Conservation (phyloP, 345 rosid species). For the Hypericum perforatum region DNA sequence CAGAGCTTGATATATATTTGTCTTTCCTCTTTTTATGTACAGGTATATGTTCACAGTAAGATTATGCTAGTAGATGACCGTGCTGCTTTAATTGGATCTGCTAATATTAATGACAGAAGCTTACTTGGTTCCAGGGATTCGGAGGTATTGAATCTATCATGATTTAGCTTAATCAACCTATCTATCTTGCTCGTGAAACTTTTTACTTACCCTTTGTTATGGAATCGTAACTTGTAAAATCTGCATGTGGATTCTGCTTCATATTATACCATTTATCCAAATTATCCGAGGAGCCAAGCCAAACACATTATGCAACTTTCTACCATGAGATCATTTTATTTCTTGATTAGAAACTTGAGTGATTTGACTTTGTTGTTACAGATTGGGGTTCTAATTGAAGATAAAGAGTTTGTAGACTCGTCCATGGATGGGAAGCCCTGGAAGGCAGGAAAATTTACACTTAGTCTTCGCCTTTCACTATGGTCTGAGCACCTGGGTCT, state of each 20-base stretch:
- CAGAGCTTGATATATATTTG: neutral
- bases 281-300: too few species aligned
- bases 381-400: conserved; percentile 88
- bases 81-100: conserved; percentile 70
- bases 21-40: conserved; percentile 16
- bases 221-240: too few species aligned
- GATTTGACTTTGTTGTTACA: conserved; percentile 19
- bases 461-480: conserved; percentile 78
- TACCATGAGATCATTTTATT: too few species aligned
- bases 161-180: neutral
- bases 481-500: conserved; percentile 99
- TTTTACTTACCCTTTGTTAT: neutral
- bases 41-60: conserved; percentile 98
- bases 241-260: too few species aligned
- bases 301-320: too few species aligned
- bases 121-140: conserved; percentile 97
- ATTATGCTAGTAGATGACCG: conserved; percentile 83
- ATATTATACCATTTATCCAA: too few species aligned
- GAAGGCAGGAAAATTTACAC: conserved; percentile 87
- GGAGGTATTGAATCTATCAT: conserved; percentile 46
- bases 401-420: conserved; percentile 75
- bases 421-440: conserved; percentile 87
- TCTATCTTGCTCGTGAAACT: neutral
- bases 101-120: conserved; percentile 93
- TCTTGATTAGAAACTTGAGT: neutral